Evolutionary conservation across 345 rosid species (phyloP), one percentile per base, ranked within the genome.

Genomic region (Carallia brachiata): DNA sequence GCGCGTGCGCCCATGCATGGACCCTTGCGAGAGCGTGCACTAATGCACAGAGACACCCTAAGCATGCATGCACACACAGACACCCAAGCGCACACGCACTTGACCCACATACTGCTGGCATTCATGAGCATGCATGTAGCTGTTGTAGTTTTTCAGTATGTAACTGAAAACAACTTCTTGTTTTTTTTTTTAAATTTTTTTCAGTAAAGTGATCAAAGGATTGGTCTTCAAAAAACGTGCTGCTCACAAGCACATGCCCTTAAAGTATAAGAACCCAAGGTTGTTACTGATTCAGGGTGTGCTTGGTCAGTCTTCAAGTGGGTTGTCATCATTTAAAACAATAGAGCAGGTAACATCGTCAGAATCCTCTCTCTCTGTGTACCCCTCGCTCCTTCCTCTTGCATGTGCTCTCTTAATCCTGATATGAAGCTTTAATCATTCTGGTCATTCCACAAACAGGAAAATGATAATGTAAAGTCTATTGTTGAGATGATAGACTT

Each of bases 171-270:
- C 34, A 32, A 32, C 34, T 0, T 32, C 34, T 32, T 1, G 16
- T 4, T 15, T 10, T 10, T 44, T 13, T 44, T 44, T 44, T 44
- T 3, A 23, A 23, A 23, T 9, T 34, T 78, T 70, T 70, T 81
- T 83, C 91, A 95, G 99, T 81, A 80, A 88, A 81, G 82, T 95
- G 67, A 81, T 95, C 72, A 85, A 79, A 75, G 99, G 99, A 62
- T 78, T 92, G 84, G 99, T 92, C 67, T 95, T 95, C 68, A 92
- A 95, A 75, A 95, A 92, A 84, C 92, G 71, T 84, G 98, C 94
- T 52, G 97, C 99, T 66, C 99, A 85, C 86, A 95, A 95, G 80
- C 98, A 89, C 84, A 95, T 95, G 99, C 84, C 88, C 10, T 90
- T 93, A 28, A 73, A 73, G 54, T 90, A 82, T 83, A 86, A 85